These are phyloP conservation scores for Musa troglodytarum DNA, from an alignment of 176 grass and related monocot genomes.

Conservation along the genomic window DNA sequence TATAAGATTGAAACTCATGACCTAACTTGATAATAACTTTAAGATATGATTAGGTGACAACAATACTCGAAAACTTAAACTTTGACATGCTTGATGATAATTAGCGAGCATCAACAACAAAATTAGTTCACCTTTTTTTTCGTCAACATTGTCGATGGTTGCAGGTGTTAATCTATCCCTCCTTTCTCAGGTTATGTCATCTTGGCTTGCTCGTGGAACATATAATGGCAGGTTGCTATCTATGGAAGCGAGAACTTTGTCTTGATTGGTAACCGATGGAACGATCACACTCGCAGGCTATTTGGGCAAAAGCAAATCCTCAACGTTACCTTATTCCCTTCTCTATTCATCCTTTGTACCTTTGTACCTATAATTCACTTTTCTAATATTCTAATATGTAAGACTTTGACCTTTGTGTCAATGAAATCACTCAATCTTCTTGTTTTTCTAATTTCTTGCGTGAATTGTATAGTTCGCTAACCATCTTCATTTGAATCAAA, in stretches of 20 bases:
- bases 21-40: no score
- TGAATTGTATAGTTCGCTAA: no score
- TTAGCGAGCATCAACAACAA: no score
- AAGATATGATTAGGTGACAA: no score
- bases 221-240: constrained; percentile 81
- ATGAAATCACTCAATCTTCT: no score
- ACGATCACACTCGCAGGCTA: constrained; percentile 63
- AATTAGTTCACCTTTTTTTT: no score
- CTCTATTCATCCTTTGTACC: constrained; percentile 54
- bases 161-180: constrained; percentile 84
- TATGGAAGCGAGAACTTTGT: constrained; percentile 75
- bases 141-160: not conserved
- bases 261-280: constrained; percentile 65
- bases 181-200: constrained; percentile 79
- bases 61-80: no score
- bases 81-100: no score
- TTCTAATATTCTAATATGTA: constrained; percentile 25
- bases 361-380: constrained; percentile 81
- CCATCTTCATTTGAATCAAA: no score
- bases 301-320: constrained; percentile 64
- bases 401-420: no score
- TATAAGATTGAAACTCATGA: no score
- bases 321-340: constrained; percentile 72
- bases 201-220: constrained; percentile 68
- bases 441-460: no score